Base-by-base conservation (phyloP, 192 early-diverging fungal species). In the Thamnidium elegans region DNA sequence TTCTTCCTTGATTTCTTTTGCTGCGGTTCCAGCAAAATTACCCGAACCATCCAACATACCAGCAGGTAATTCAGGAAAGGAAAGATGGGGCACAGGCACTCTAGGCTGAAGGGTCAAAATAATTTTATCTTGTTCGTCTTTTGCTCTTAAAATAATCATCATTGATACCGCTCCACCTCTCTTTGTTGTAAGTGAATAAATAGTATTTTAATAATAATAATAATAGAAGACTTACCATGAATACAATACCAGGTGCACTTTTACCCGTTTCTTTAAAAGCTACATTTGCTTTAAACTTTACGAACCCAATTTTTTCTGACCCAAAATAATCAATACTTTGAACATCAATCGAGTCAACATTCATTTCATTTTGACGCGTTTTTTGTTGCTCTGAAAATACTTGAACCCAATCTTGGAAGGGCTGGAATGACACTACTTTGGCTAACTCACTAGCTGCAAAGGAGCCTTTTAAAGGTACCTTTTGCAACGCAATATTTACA, bases 31-130 rank as follows among this genome's bases (percentile, higher is more conserved):
- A 6, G 78, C 68, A 83, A 95, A 93, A 67, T 80, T 78, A 17
- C 84, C 86, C 26, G 78, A 80, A 39, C 78, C 90, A 65, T 93
- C 90, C 34, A 92, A 66, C 93, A 95, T 95, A 1, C 91, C 91
- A 0, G 93, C 93, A 0, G 93, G 93, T 34, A 95, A 76, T 70
- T 93, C 93, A 48, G 78, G 67, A 64, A 89, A 79, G 0, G 66
- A n/a, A 20, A 87, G 65, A 4, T 79, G 75, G 0, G 87, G 83
- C 6, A 89, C 81, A 0, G 93, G 78, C 21, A 92, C 53, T 1
- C 92, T 78, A 10, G 93, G 85, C 68, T 95, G 93, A 63, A 85
- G 76, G 0, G 87, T 86, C 50, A 95, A 62, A 26, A 93, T 78
- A 20, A 85, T 84, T 17, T 80, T 80, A 14, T 83, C 84, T 21